Evolutionary conservation across 306 rosid genomes (phyloP).

Genomic region (Hylodesmum podocarpum): DNA sequence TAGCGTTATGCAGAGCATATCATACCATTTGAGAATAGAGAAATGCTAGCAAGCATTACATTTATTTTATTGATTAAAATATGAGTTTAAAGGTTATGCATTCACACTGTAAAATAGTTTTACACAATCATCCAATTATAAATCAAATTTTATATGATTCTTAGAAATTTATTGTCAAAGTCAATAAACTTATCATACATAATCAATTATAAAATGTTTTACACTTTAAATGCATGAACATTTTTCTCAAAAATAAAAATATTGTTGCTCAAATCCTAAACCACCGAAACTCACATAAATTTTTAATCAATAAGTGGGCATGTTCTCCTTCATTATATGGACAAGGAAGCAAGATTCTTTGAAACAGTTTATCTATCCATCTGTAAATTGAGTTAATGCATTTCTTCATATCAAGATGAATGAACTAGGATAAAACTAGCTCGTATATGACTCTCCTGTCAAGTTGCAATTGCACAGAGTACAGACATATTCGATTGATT

Average conservation of each 20-base stretch:
- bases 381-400: background rate
- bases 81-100: no score
- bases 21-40: background rate
- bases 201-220: no score
- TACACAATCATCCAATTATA: no score
- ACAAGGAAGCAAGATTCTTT: background rate
- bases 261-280: background rate
- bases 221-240: no score
- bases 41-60: no score
- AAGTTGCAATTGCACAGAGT: conserved; percentile 4
- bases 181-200: no score
- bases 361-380: background rate
- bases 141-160: no score
- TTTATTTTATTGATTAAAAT: no score
- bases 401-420: background rate
- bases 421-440: background rate
- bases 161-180: no score
- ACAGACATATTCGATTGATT: conserved; percentile 16
- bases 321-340: background rate
- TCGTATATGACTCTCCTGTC: background rate
- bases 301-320: background rate
- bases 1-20: background rate
- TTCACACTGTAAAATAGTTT: no score
- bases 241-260: no score
- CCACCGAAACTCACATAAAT: background rate